Evolutionary conservation across 2,329 filamentous ascomycete species (phyloP), one percentile per base, ranked within the genome.

Genomic region (Pseudogymnoascus sp.): DNA sequence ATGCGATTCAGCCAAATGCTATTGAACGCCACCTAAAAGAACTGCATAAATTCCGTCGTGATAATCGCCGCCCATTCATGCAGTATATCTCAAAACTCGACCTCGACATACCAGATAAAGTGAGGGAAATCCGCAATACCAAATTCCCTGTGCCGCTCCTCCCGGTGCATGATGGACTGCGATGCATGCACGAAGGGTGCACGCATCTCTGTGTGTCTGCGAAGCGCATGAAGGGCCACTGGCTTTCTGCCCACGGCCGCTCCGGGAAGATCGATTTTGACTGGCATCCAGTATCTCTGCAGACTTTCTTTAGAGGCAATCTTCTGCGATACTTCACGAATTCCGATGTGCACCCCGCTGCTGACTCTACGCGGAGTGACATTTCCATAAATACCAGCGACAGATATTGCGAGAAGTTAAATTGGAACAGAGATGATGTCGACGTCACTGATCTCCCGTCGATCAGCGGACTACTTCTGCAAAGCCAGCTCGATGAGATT

Each of bases 201-300:
- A 16, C 49, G 6, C 68, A 74, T 64, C 66, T 73, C 2, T 73
- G 72, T 60, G 62, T 68, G 1, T 69, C 72, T 0, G 65, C 49
- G n/a, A 74, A 74, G 64, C 67, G 72, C 5, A 74, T 74, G 72
- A 71, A 70, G 60, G 65, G 62, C 23, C 72, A 74, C 60, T 73
- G 71, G 71, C 22, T 66, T 3, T 63, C 68, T 16, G 55, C 60
- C 3, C 72, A 72, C 61, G 63, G 64, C 7, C 25, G 61, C 28
- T 60, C 64, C 4, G 68, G 67, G 0, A 23, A 60, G 5, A 35
- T 41, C 8, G 62, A 23, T n/a, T 5, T 38, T 3, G 66, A 71
- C 39, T 72, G 70, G 70, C 62, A 39, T 11, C 9, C 63, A 5
- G 66, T 65, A 2, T 62, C 35, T 12, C n/a, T 73, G 11, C 71